Conservation (phyloP, 2,329 filamentous ascomycete species). For the Aureobasidium mangrovei region DNA sequence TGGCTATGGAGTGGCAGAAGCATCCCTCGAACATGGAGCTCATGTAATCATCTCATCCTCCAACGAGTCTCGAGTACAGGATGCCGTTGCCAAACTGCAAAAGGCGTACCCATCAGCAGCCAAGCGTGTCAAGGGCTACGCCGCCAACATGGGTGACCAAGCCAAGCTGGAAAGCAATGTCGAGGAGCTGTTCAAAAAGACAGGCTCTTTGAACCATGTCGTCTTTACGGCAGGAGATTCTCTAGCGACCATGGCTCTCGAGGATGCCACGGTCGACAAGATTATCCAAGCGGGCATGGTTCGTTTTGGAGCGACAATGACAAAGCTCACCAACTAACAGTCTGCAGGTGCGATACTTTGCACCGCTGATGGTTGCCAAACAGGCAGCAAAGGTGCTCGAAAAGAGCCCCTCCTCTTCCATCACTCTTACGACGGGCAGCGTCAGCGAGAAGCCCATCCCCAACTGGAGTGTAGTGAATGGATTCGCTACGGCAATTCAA, state of each 20-base stretch:
- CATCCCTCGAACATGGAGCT: slow-evolving; percentile 46
- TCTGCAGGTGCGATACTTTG: slow-evolving; percentile 30
- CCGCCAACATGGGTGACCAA: slow-evolving; percentile 40
- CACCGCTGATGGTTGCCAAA: slow-evolving; percentile 46
- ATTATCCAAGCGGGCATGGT: slow-evolving; percentile 40
- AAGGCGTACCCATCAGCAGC: slow-evolving; percentile 35
- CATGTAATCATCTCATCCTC: slow-evolving; percentile 54
- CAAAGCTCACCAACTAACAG: too few relatives aligned
- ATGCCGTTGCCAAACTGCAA: slow-evolving; percentile 38
- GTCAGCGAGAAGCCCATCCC: slow-evolving; percentile 44
- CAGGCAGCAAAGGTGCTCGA: slow-evolving; percentile 38
- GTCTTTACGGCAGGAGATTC: slow-evolving; percentile 48
- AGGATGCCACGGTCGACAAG: slow-evolving; percentile 33
- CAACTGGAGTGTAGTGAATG: slow-evolving; percentile 43
- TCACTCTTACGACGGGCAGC: slow-evolving; percentile 50
- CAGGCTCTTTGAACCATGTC: slow-evolving; percentile 45
- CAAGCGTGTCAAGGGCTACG: slow-evolving; percentile 34
- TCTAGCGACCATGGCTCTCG: slow-evolving; percentile 33
- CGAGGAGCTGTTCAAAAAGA: slow-evolving; percentile 35
- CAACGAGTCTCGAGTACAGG: slow-evolving; percentile 40
- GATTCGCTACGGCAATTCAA: slow-evolving; percentile 43
- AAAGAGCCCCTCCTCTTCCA: slow-evolving; percentile 35
- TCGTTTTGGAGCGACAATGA: slow-evolving; percentile 21
- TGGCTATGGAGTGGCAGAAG: slow-evolving; percentile 53
- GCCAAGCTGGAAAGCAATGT: slow-evolving; percentile 42